Evolutionary conservation across 78 protist genomes (phyloP).

Genomic region (Goniomonas avonlea): DNA sequence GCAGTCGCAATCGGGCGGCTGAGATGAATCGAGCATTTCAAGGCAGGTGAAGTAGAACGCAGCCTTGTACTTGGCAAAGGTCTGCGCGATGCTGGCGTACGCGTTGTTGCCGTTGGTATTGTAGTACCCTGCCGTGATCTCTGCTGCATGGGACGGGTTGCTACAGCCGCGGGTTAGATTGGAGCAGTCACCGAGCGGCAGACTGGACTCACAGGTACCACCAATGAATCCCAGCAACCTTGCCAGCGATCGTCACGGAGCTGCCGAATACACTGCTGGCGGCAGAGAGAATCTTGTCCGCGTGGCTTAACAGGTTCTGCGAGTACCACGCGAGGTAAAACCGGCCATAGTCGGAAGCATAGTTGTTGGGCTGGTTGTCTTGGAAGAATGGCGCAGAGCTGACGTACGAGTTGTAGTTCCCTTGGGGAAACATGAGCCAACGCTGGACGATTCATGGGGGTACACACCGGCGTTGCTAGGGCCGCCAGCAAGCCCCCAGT

Average conservation of each 20-base stretch:
- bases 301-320: conserved; percentile 51
- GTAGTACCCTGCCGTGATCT: conserved; percentile 75
- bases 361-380: conserved; percentile 37
- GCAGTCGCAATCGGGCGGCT: conserved; percentile 38
- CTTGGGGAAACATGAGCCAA: too few species aligned
- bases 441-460: too few species aligned
- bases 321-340: conserved; percentile 76
- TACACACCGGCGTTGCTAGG: conserved; percentile 75
- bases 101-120: conserved; percentile 52
- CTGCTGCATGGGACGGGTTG: conserved; percentile 70
- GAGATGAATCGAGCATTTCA: conserved; percentile 51
- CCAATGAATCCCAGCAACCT: conserved; percentile 84
- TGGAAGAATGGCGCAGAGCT: conserved; percentile 49
- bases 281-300: conserved; percentile 26
- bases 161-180: too few species aligned
- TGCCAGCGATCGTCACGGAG: conserved; percentile 50
- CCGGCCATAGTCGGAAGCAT: conserved; percentile 56
- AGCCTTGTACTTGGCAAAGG: conserved; percentile 36
- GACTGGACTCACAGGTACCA: too few species aligned
- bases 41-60: conserved; percentile 66
- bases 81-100: conserved; percentile 41
- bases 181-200: too few species aligned
- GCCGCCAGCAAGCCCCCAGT: conserved; percentile 58
- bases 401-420: conserved; percentile 53
- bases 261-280: conserved; percentile 27